Percentiles rank a stretch among this genome's conserved stretches.
These are phyloP conservation scores for maize (Zea mays) DNA, from an alignment of 176 grass and related monocot genomes.

Conservation along the genomic window DNA sequence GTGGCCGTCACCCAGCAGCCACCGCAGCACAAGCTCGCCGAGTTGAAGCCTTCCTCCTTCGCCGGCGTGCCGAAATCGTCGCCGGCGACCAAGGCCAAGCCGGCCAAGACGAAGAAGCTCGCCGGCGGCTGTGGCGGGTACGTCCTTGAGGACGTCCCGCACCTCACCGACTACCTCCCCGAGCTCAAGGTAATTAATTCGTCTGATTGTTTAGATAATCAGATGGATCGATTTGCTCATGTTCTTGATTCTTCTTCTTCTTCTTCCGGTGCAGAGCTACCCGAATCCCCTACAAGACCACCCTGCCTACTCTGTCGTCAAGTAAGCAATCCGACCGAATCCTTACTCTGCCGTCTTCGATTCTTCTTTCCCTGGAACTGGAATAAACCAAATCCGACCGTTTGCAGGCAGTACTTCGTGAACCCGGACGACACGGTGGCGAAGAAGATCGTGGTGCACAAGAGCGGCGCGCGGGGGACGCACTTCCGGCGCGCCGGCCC, in stretches of 20 bases:
- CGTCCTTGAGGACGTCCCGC: constrained; percentile 81
- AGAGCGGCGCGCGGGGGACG: constrained; percentile 57
- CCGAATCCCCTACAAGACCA: constrained; percentile 84
- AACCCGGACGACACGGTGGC: constrained; percentile 63
- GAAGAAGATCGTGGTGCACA: constrained; percentile 84
- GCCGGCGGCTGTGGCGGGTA: constrained; percentile 50
- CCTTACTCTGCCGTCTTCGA: no score
- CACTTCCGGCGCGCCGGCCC: constrained; percentile 81
- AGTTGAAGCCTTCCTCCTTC: no score
- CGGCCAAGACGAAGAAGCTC: neutral
- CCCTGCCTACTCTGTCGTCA: constrained; percentile 61
- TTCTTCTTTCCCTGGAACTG: no score
- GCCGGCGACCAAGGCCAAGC: no score
- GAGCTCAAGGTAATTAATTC: constrained; percentile 32
- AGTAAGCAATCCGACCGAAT: no score
- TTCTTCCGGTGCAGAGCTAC: constrained; percentile 38
- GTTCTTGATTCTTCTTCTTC: neutral
- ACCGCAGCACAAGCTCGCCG: no score
- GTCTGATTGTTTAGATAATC: neutral
- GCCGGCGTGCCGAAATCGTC: no score
- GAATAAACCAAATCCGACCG: no score
- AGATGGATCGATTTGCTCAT: neutral
- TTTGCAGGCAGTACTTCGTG: constrained; percentile 86
- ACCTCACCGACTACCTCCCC: constrained; percentile 63
- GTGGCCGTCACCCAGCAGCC: no score